These are phyloP conservation scores for Trametes villosa DNA, from an alignment of 768 basidiomycete genomes.

Conservation along the genomic window DNA sequence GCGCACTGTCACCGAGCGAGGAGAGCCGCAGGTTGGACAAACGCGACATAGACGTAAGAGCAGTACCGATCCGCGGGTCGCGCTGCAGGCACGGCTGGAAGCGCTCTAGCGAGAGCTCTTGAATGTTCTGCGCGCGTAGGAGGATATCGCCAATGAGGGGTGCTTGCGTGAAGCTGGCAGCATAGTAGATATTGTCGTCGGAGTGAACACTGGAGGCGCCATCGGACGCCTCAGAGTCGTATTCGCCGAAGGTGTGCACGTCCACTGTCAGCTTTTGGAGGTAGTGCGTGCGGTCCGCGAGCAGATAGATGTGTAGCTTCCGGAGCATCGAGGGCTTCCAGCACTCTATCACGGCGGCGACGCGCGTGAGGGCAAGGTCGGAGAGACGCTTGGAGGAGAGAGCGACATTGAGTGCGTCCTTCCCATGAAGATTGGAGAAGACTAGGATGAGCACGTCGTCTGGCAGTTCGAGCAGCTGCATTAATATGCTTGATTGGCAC, in stretches of 20 bases:
- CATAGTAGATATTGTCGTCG: neutral
- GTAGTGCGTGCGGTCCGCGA: neutral
- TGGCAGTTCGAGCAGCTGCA: neutral
- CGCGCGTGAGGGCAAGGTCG: constrained; percentile 1
- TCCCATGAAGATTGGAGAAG: neutral
- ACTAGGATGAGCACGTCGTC: constrained; percentile 8
- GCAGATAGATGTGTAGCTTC: neutral
- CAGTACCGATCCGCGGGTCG: constrained; percentile 3
- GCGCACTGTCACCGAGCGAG: neutral
- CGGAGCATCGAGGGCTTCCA: neutral
- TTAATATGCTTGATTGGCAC: too few species aligned
- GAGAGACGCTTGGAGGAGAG: neutral
- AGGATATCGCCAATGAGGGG: constrained; percentile 6
- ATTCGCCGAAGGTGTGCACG: neutral
- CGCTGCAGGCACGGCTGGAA: constrained; percentile 2
- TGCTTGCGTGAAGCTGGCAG: neutral
- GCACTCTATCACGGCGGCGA: neutral
- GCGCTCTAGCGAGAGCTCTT: neutral
- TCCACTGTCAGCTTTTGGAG: neutral
- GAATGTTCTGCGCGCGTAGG: neutral
- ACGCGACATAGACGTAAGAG: neutral
- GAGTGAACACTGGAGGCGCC: neutral
- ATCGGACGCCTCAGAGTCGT: neutral
- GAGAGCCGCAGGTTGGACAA: neutral
- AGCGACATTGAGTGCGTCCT: constrained; percentile 2